phyloP scores from a whole-genome alignment of 1,284 basidiomycete species.

The Phaffia rhodozyma region DNA sequence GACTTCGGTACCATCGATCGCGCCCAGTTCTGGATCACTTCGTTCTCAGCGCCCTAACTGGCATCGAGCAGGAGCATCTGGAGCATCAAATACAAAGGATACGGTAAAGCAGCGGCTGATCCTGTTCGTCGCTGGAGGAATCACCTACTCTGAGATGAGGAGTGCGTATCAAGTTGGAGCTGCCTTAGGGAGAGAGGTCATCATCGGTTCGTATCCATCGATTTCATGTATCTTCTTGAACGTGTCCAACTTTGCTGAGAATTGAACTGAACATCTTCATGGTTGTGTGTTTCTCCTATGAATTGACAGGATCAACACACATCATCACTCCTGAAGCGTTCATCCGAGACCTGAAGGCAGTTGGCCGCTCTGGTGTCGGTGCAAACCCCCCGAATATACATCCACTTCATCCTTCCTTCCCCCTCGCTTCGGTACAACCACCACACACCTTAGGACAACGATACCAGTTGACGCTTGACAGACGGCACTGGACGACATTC shows the following conservation, averaged over 20 bases:
- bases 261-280: neutral
- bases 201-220: constrained; percentile 54
- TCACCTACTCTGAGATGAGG: constrained; percentile 91
- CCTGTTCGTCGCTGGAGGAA: constrained; percentile 86
- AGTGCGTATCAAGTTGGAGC: constrained; percentile 70
- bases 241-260: constrained; percentile 4
- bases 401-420: constrained; percentile 46
- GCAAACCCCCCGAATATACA: constrained; percentile 58
- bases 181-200: constrained; percentile 70
- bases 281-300: neutral
- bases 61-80: constrained; percentile 47
- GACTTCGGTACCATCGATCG: constrained; percentile 24
- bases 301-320: constrained; percentile 69
- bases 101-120: constrained; percentile 70
- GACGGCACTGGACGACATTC: constrained; percentile 33
- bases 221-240: neutral
- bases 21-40: constrained; percentile 48
- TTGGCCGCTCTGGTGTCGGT: constrained; percentile 64
- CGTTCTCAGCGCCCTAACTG: constrained; percentile 67
- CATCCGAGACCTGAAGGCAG: constrained; percentile 69
- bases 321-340: constrained; percentile 70
- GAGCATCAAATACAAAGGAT: constrained; percentile 28
- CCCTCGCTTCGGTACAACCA: constrained; percentile 48
- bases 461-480: constrained; percentile 30
- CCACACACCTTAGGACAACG: constrained; percentile 36